A percentile compares a stretch with the other conserved stretches of the same genome.
These are phyloP conservation scores for Penicillium frequentans DNA, from an alignment of 2,329 filamentous ascomycete genomes.

Conservation along the genomic window DNA sequence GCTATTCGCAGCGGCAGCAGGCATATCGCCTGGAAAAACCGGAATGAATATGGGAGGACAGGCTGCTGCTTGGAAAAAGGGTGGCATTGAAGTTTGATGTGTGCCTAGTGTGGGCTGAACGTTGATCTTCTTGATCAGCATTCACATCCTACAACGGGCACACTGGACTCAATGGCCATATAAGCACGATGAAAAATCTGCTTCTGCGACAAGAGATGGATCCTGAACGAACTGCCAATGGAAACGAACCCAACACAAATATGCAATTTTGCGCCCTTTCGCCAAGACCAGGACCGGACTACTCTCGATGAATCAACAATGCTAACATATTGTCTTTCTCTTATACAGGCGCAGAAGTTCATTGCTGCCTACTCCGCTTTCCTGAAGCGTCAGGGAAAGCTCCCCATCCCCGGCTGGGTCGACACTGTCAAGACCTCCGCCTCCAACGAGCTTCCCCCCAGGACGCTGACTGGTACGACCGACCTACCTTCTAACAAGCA, in stretches of 20 bases:
- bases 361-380: conserved; percentile 67
- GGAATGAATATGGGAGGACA: not conserved
- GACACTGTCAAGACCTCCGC: conserved; percentile 98
- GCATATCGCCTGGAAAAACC: not conserved
- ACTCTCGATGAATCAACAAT: conserved; percentile 1
- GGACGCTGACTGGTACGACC: conserved; percentile 93
- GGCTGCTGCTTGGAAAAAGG: not conserved
- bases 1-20: not conserved
- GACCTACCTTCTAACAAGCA: conserved; percentile 25
- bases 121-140: not conserved
- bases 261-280: conserved; percentile 15
- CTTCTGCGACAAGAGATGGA: conserved; percentile 13
- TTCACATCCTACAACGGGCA: not conserved
- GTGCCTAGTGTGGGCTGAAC: not conserved
- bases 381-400: conserved; percentile 70
- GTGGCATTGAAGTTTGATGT: not conserved
- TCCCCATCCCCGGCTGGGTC: conserved; percentile 74
- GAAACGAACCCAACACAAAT: conserved; percentile 20
- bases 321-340: conserved; percentile 21
- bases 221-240: conserved; percentile 8
- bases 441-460: conserved; percentile 96
- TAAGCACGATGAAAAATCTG: not conserved
- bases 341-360: conserved; percentile 63
- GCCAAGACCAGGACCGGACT: conserved; percentile 8
- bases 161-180: not conserved